A percentile compares a stretch with the other conserved stretches of the same genome.
Conservation (phyloP, 805 yeast genomes). For the Yarrowia sp. region DNA sequence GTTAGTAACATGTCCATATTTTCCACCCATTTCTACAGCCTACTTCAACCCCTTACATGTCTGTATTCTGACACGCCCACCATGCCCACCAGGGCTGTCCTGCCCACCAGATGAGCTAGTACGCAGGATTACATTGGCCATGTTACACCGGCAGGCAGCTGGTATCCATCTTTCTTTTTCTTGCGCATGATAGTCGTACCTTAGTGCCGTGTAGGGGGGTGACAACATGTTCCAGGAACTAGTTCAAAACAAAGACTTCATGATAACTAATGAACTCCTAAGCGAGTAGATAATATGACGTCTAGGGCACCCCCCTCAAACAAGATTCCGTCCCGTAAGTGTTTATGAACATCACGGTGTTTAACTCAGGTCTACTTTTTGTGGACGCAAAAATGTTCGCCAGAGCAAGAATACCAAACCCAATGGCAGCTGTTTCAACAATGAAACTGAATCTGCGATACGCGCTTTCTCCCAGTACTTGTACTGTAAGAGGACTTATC, state of each 20-base stretch:
- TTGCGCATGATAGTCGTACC: neutral
- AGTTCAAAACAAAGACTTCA: no score
- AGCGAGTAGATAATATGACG: neutral
- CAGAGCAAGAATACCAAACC: constrained; percentile 5
- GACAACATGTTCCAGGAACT: no score
- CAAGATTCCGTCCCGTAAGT: neutral
- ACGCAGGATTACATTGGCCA: neutral
- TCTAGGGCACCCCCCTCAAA: neutral
- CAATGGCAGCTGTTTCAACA: neutral
- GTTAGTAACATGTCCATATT: no score
- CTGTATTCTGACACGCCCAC: neutral
- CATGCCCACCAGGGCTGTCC: no score
- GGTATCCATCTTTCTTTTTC: neutral
- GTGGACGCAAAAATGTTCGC: neutral
- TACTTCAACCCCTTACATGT: no score
- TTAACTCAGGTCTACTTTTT: neutral
- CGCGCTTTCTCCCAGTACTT: neutral
- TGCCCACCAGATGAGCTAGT: neutral
- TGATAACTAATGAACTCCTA: no score
- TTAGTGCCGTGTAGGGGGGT: neutral
- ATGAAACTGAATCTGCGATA: neutral
- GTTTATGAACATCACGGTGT: neutral
- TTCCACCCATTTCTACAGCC: no score
- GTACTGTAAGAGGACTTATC: neutral
- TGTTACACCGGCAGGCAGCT: neutral